Evolutionary conservation across 495 filamentous ascomycete genomes (phyloP).

Genomic region (Penicillium psychrofluorescens): DNA sequence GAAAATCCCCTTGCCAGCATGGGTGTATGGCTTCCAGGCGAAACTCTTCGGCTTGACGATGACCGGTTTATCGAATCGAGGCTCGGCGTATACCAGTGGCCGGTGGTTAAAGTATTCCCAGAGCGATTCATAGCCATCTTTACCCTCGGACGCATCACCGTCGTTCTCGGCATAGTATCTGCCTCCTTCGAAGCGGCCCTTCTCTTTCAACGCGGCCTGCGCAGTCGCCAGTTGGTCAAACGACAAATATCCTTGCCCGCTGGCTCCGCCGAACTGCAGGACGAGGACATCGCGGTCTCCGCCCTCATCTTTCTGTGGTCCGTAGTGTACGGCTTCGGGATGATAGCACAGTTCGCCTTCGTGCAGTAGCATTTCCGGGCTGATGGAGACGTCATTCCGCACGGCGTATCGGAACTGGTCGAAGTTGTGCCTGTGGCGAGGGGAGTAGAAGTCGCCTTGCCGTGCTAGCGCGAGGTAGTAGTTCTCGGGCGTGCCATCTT

Average conservation of each 20-base stretch:
- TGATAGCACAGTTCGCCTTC: conserved; percentile 9
- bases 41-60: not conserved
- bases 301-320: conserved; percentile 4
- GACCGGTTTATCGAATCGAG: not conserved
- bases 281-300: conserved; percentile 4
- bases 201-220: not conserved
- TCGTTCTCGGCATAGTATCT: not conserved
- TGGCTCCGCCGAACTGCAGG: conserved; percentile 9
- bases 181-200: conserved; percentile 3
- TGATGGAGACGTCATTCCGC: not conserved
- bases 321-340: conserved; percentile 7
- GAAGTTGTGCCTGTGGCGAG: conserved; percentile 7
- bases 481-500: not conserved
- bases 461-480: conserved; percentile 1
- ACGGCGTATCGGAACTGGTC: conserved; percentile 7
- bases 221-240: not conserved
- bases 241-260: conserved; percentile 5
- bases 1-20: not conserved
- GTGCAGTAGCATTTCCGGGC: conserved; percentile 1
- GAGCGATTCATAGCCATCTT: not conserved
- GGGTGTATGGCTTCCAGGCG: not conserved
- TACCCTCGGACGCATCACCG: not conserved
- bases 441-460: conserved; percentile 6
- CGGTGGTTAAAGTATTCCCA: not conserved
- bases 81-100: not conserved